These are phyloP conservation scores for Penicillium roqueforti DNA, from an alignment of 495 filamentous ascomycete species.

Conservation along the genomic window DNA sequence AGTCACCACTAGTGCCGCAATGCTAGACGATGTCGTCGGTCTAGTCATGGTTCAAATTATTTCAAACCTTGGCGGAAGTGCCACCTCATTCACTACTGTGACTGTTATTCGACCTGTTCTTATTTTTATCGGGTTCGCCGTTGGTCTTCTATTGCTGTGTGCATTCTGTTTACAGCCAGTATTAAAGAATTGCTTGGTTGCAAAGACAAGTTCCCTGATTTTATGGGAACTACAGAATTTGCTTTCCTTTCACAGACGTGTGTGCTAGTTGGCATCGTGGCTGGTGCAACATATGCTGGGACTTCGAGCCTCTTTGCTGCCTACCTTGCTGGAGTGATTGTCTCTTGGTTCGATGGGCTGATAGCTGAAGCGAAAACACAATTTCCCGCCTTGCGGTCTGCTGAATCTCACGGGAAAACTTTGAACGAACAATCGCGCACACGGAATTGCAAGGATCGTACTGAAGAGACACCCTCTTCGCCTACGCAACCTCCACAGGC, in stretches of 20 bases:
- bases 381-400: background rate
- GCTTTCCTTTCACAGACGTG: constrained; percentile 39
- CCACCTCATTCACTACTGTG: constrained; percentile 32
- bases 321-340: constrained; percentile 59
- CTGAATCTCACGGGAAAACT: background rate
- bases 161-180: constrained; percentile 41
- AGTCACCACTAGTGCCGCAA: constrained; percentile 66
- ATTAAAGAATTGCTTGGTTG: constrained; percentile 10
- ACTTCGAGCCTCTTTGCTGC: constrained; percentile 68
- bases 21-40: constrained; percentile 80
- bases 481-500: background rate
- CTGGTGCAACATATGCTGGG: constrained; percentile 57
- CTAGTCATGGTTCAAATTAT: constrained; percentile 74
- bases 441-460: background rate
- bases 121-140: constrained; percentile 54
- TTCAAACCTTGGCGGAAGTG: constrained; percentile 41
- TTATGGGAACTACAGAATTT: constrained; percentile 21
- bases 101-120: constrained; percentile 56
- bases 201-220: constrained; percentile 11
- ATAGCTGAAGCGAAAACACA: constrained; percentile 6
- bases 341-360: constrained; percentile 51
- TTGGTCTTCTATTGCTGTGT: constrained; percentile 45
- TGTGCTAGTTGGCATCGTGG: constrained; percentile 51
- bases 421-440: background rate
- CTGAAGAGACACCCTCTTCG: background rate